Evolutionary conservation across 2,329 filamentous ascomycete species (phyloP).

Genomic region (Emergomyces pasteurianus): DNA sequence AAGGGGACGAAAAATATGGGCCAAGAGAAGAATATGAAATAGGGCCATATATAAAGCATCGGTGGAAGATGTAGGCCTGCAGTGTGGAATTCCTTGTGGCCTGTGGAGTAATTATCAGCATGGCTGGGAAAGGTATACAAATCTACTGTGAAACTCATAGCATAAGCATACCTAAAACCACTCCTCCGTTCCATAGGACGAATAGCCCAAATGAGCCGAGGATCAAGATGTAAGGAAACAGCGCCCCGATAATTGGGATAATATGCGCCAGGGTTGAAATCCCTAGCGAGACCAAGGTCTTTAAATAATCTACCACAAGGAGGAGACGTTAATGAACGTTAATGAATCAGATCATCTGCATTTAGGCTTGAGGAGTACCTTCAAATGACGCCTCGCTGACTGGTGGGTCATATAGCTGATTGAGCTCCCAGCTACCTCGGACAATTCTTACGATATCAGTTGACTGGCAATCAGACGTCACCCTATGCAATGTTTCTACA

Average conservation of each 20-base stretch:
- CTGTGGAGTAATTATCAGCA: slow-evolving; percentile 33
- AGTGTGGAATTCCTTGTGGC: slow-evolving; percentile 88
- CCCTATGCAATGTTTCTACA: slow-evolving; percentile 23
- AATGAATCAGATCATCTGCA: background rate
- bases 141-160: background rate
- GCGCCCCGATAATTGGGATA: slow-evolving; percentile 25
- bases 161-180: slow-evolving; percentile 66
- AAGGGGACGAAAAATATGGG: slow-evolving; percentile 56
- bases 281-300: slow-evolving; percentile 50
- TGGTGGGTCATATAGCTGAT: slow-evolving; percentile 39
- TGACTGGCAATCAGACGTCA: slow-evolving; percentile 17
- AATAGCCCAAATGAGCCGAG: slow-evolving; percentile 60
- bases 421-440: slow-evolving; percentile 23
- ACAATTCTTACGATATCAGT: slow-evolving; percentile 18
- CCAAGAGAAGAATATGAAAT: slow-evolving; percentile 78
- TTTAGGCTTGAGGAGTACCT: slow-evolving; percentile 25
- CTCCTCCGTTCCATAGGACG: slow-evolving; percentile 75
- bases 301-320: slow-evolving; percentile 32
- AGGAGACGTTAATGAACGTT: background rate
- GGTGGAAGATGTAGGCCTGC: slow-evolving; percentile 82
- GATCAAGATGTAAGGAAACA: slow-evolving; percentile 47
- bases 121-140: background rate
- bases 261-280: slow-evolving; percentile 42
- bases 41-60: slow-evolving; percentile 90
- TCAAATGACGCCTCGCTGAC: slow-evolving; percentile 37